Evolutionary conservation across 495 filamentous ascomycete genomes (phyloP).

Genomic region (Cudoniella acicularis): DNA sequence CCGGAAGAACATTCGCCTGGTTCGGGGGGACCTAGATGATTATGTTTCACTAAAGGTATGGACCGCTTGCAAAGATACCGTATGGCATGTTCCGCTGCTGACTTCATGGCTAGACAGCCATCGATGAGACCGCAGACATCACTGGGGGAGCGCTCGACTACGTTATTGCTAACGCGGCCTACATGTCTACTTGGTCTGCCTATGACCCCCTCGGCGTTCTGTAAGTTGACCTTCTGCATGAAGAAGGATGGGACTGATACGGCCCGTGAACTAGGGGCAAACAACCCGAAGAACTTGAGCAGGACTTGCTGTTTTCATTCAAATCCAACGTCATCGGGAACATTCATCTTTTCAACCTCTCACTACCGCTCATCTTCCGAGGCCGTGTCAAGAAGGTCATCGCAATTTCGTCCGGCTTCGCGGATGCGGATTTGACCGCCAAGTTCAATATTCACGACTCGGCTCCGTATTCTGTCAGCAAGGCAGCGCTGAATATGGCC

Average conservation of each 20-base stretch:
- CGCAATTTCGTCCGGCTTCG: constrained; percentile 44
- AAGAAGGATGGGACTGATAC: no score
- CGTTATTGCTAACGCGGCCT: constrained; percentile 49
- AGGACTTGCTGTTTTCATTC: constrained; percentile 27
- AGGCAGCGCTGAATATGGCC: constrained; percentile 41
- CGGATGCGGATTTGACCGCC: constrained; percentile 31
- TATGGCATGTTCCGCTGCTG: no score
- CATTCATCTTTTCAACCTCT: constrained; percentile 50
- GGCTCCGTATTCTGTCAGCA: constrained; percentile 34
- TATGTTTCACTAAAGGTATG: constrained; percentile 35
- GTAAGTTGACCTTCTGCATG: constrained; percentile 23
- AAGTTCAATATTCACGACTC: constrained; percentile 25
- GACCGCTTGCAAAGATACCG: no score
- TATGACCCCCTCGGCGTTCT: constrained; percentile 14
- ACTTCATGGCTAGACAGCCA: no score
- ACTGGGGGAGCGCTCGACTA: constrained; percentile 45
- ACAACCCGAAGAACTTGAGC: constrained; percentile 28
- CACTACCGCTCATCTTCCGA: constrained; percentile 47
- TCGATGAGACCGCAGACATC: constrained; percentile 29
- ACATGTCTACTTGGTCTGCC: constrained; percentile 13
- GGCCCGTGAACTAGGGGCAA: constrained; percentile 17
- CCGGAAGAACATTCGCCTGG: constrained; percentile 39
- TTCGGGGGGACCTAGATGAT: constrained; percentile 43
- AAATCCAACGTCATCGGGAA: constrained; percentile 43
- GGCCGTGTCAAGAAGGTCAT: constrained; percentile 53